phyloP scores from a whole-genome alignment of 2,329 filamentous ascomycete species.

The Mariannaea elegans region DNA sequence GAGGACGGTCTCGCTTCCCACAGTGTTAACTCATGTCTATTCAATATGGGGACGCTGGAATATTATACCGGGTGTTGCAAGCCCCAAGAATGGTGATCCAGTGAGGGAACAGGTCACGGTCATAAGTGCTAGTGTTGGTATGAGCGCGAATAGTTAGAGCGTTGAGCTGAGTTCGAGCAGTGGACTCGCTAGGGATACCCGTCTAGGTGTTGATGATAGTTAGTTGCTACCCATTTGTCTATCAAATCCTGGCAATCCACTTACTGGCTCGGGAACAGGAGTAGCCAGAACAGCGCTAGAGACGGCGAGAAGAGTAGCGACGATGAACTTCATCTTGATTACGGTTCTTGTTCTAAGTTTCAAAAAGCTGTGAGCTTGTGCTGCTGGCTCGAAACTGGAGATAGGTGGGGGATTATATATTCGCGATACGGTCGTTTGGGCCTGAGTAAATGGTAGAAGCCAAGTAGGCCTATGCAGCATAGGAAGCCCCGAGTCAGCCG shows the following conservation, averaged over 20 bases:
- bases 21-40: slow-evolving; percentile 12
- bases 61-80: slow-evolving; percentile 72
- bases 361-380: neutral
- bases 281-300: slow-evolving; percentile 40
- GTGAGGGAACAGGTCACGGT: slow-evolving; percentile 74
- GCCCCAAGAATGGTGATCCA: slow-evolving; percentile 72
- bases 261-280: slow-evolving; percentile 42
- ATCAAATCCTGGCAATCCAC: too few relatives aligned
- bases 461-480: neutral
- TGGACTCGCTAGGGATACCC: slow-evolving; percentile 67
- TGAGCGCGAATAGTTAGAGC: slow-evolving; percentile 65
- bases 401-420: neutral
- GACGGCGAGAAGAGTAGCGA: slow-evolving; percentile 37
- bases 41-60: neutral
- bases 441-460: neutral
- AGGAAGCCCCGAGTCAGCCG: neutral
- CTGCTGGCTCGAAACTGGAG: neutral
- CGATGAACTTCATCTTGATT: slow-evolving; percentile 45
- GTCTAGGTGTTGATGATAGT: slow-evolving; percentile 46
- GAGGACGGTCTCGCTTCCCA: slow-evolving; percentile 69
- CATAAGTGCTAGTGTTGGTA: slow-evolving; percentile 65
- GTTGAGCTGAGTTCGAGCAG: slow-evolving; percentile 66
- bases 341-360: neutral
- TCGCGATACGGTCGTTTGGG: neutral
- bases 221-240: too few relatives aligned